Evolutionary conservation across 306 rosid genomes (phyloP).

Genomic region (Myrica gale): DNA sequence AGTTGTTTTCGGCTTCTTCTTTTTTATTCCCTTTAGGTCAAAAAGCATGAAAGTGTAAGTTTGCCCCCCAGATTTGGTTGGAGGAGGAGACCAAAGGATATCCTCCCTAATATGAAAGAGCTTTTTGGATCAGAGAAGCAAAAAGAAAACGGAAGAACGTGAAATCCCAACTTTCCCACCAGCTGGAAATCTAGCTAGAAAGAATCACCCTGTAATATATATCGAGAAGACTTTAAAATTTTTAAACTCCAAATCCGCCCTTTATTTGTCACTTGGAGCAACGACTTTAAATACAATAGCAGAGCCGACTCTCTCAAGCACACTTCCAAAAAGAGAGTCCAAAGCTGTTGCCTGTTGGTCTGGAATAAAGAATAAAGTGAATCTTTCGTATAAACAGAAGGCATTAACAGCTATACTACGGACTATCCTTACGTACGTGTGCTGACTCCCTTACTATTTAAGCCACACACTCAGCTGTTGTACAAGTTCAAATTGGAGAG

Average conservation of each 20-base stretch:
- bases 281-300: neutral
- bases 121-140: no score
- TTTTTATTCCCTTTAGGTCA: no score
- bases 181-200: no score
- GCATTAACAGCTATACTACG: conserved; percentile 20
- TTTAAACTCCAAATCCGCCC: no score
- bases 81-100: conserved; percentile 1
- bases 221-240: no score
- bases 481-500: neutral
- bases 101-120: neutral
- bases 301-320: neutral
- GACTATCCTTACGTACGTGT: conserved; percentile 11
- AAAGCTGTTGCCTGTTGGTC: no score
- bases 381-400: neutral
- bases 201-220: no score
- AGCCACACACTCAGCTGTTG: conserved; percentile 3
- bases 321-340: neutral
- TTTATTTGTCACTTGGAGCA: no score
- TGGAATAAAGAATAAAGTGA: neutral
- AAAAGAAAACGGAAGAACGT: no score
- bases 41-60: neutral
- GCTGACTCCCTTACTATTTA: conserved; percentile 26
- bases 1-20: conserved; percentile 2
- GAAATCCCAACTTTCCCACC: no score
- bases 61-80: neutral